Evolutionary conservation across 257 asterid genomes (phyloP), one percentile per base, ranked within the genome.

Genomic region (Lavandula angustifolia): DNA sequence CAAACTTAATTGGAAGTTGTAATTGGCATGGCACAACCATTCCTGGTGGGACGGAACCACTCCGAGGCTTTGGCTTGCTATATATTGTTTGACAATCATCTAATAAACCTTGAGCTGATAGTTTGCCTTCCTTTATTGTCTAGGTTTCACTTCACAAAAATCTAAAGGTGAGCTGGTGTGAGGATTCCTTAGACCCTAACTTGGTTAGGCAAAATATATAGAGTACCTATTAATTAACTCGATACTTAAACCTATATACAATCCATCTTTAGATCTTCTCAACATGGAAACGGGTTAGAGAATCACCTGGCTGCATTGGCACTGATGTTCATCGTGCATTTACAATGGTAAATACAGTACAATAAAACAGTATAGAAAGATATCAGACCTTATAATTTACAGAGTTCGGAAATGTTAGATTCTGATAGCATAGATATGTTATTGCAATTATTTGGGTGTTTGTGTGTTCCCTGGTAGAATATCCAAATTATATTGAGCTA

Each of bases 321-420:
- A 6, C 60, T 38, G 42, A 7, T 7, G 27, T 38, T 52, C 1
- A 17, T 53, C 41, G n/a, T 55, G 64, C 57, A 55, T 5, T 56
- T 9, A 9, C 10, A 58, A 44, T 18, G 58, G 42, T 43, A 18
- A 33, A 12, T 61, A 7, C 18, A 61, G 38, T 38, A 35, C 12
- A 16, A 63, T 27, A 62, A 31, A 62, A 16, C 71, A 53, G 2
- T 6, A 27, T 7, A 16, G 33, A 51, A 42, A 12, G 22, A 9
- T 11, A 33, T 14, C 7, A 60, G 50, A 38, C 56, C 59, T 65
- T 59, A 47, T 13, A 51, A 22, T 49, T 46, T 27, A 35, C 32
- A 32, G 64, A 49, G 62, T 17, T 57, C 18, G 44, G 34, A 41
- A 32, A 47, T 71, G 13, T 62, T 42, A 27, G 11, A 43, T 65